Evolutionary conservation across 2,329 filamentous ascomycete species (phyloP), one percentile per base, ranked within the genome.

Genomic region (Leptographium wingfieldii): DNA sequence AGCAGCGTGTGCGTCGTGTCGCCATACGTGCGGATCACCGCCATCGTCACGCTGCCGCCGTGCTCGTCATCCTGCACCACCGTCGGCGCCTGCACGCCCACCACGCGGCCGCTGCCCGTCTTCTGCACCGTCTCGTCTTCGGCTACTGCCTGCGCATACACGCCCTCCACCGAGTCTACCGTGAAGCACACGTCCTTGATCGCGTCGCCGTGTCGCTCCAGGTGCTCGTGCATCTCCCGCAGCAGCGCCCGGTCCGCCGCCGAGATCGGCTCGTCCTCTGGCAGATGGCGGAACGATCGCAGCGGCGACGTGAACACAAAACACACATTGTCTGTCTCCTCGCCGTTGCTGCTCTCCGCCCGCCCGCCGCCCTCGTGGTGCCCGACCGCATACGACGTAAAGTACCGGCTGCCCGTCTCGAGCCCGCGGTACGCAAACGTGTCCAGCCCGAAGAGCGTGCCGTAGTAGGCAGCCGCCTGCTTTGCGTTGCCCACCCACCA

Each of bases 401-500:
- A 81, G 65, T 83, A 85, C 60, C 90, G 84, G 64, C 83, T 90
- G 63, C 90, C 90, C 0, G 92, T 96, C 73, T 96, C 92, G 5
- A 96, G 84, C 5, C 92, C 92, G 49, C 82, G 82, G 73, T 96
- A 95, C 63, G 92, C 92, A 60, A 96, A 74, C 25, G 82, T 83
- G 68, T 82, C 78, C 77, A 96, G 96, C 60, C 90, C 92, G 77
- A 96, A 91, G 65, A 91, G 87, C 12, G 83, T 86, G 66, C 87
- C 86, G 75, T 96, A 96, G 76, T 90, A 96, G 16, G 87, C 82
- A 48, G 92, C 92, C 3, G 91, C 90, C 77, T 96, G 92, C 76
- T 96, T 96, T 67, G 92, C 92, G 71, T 97, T 97, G 70, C 92
- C 91, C 35, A 96, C 92, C 77, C 90, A 96, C 92, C 92, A 96